Evolutionary conservation across 1,284 basidiomycete species (phyloP).

Genomic region (Ustilago vetiveriae): DNA sequence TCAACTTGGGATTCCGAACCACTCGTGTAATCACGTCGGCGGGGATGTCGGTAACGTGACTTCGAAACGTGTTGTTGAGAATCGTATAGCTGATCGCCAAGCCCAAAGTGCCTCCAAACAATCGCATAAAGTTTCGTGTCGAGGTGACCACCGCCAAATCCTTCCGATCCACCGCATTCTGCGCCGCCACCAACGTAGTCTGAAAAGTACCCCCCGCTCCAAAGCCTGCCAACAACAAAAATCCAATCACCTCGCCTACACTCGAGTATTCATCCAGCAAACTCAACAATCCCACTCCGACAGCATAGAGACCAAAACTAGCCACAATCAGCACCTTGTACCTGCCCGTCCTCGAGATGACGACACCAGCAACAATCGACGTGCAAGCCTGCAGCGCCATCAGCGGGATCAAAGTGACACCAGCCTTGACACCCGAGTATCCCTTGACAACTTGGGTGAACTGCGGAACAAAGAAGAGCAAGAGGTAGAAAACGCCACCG

Average conservation of each 20-base stretch:
- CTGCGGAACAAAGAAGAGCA: slow-evolving; percentile 74
- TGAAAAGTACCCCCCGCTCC: slow-evolving; percentile 74
- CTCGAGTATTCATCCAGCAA: slow-evolving; percentile 72
- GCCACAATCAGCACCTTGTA: slow-evolving; percentile 75
- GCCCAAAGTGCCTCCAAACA: slow-evolving; percentile 75
- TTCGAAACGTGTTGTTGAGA: slow-evolving; percentile 50
- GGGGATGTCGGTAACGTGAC: slow-evolving; percentile 10
- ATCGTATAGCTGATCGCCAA: slow-evolving; percentile 74
- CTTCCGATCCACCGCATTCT: slow-evolving; percentile 75
- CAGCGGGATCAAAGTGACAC: slow-evolving; percentile 75
- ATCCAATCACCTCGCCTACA: slow-evolving; percentile 74
- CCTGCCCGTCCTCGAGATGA: slow-evolving; percentile 75
- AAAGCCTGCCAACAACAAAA: slow-evolving; percentile 75
- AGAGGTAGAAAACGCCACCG: slow-evolving; percentile 60
- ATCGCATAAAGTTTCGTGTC: slow-evolving; percentile 75
- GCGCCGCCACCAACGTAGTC: slow-evolving; percentile 72
- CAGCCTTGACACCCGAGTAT: slow-evolving; percentile 74
- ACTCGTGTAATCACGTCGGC: slow-evolving; percentile 18
- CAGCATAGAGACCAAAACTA: slow-evolving; percentile 71
- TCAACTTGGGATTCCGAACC: slow-evolving; percentile 41
- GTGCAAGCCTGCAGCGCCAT: slow-evolving; percentile 71
- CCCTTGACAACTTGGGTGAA: slow-evolving; percentile 79
- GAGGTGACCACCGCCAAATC: slow-evolving; percentile 79
- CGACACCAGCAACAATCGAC: slow-evolving; percentile 71
- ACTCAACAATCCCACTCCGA: slow-evolving; percentile 73